Evolutionary conservation across 2,329 filamentous ascomycete genomes (phyloP), one percentile per base, ranked within the genome.

Genomic region (Pseudodiploospora longispora): DNA sequence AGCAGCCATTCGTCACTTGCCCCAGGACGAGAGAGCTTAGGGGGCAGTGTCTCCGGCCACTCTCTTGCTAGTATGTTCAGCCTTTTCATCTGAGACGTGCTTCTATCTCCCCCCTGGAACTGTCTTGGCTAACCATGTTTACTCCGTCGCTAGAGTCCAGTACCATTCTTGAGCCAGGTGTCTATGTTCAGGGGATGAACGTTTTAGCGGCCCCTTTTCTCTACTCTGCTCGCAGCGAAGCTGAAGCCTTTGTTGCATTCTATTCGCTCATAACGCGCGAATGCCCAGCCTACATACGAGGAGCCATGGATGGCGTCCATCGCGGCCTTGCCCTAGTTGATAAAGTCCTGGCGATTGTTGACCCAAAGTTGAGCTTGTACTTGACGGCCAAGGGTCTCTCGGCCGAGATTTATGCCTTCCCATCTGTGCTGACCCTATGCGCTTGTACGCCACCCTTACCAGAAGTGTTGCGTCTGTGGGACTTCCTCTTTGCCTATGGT

Each of bases 151-250:
- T 83, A 52, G 80, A 83, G 50, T 70, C 71, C 6, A 76, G 75
- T 46, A 58, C 63, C 19, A 71, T 69, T 3, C 67, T 70, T 30
- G 83, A 87, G 55, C 78, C 87, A 8, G 87, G 89, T 30, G 90
- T 87, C 35, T 98, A 98, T 57, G 91, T 98, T 3, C 93, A 98
- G 65, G 93, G 93, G 53, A 97, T 98, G 91, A 98, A 98, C 61
- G 93, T 98, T 35, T 78, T 98, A 10, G 91, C 90, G 7, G 93
- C 93, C 1, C 93, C 93, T 0, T 96, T 98, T 59, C 74, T 98
- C 38, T 98, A 98, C 62, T 89, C 88, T 5, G 90, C 93, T 1
- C 83, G 89, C 46, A 95, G 88, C 62, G 93, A 98, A 67, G 85
- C 90, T 6, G 90, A 98, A 67, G 93, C 93, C 2, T 98, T 95